Evolutionary conservation across 257 asterid genomes (phyloP), one percentile per base, ranked within the genome.

Genomic region (Coffea eugenioides): DNA sequence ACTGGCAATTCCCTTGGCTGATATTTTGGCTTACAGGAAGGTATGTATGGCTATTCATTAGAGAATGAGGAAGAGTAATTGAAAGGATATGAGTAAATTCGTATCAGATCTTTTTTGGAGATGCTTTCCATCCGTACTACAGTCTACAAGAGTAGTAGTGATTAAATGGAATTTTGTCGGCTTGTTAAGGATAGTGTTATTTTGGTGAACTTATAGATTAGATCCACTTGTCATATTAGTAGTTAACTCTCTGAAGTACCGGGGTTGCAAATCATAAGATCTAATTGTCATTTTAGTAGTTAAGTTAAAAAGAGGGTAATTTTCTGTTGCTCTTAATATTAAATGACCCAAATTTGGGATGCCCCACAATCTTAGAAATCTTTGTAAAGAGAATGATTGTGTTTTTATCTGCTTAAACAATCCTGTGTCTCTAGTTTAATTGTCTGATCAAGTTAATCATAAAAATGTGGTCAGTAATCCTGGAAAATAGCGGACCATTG

Each of bases 1-100:
- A 2, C 84, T 93, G n/a, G 89, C 97, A 72, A 86, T 96, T 86
- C 97, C 98, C 31, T 85, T 91, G 79, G 86, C 92, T 48, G 99
- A 96, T 89, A 88, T 94, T 77, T 88, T 96, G 84, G 98, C 97
- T 77, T 96, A 96, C 87, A 90, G 98, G 87, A 96, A 96, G 99
- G 99, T 95, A 76, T 75, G 86, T 86, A 7, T 21, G 16, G 45
- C 18, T 65, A 25, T 65, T 31, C 18, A 51, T 51, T 16, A 45
- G 21, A 62, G 41, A 8, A 36, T 71, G 27, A 36, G 34, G 51
- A 46, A 74, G 43, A 15, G 31, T 64, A 75, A 75, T 69, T 69
- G 20, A 8, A 3, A 41, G 25, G 23, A 39, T 16, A 39, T 39
- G 14, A 27, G 31, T 34, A 13, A 36, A 41, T 56, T 54, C 69